A percentile compares a stretch with the other conserved stretches of the same genome.
phyloP scores from a whole-genome alignment of 2,329 filamentous ascomycete species.

The Fusarium newnesense region DNA sequence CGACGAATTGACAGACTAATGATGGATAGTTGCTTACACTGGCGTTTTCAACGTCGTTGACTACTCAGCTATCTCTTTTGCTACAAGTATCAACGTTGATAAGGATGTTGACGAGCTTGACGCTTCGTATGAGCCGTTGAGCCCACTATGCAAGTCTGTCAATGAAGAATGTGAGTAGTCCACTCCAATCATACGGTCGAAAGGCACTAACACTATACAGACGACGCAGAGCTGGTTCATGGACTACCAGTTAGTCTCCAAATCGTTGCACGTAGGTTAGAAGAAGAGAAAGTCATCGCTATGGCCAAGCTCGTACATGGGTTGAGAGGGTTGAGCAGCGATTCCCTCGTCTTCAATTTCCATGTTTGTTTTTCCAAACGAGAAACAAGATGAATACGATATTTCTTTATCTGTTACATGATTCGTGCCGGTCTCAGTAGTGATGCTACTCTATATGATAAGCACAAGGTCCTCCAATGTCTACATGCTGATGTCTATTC shows the following conservation, averaged over 20 bases:
- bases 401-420: constrained; percentile 33
- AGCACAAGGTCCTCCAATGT: not conserved
- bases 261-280: constrained; percentile 54
- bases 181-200: accelerated
- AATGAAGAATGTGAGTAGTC: constrained; percentile 57
- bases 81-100: constrained; percentile 55
- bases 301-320: constrained; percentile 33
- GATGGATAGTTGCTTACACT: constrained; percentile 57
- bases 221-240: constrained; percentile 53
- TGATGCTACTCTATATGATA: not conserved
- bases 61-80: constrained; percentile 60
- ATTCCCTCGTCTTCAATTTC: constrained; percentile 24
- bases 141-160: constrained; percentile 51
- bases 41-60: constrained; percentile 62
- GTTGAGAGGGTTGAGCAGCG: constrained; percentile 8
- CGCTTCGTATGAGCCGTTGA: constrained; percentile 48
- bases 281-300: constrained; percentile 54
- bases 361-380: constrained; percentile 27
- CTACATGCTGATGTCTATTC: not conserved
- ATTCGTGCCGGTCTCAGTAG: not conserved
- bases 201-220: constrained; percentile 36
- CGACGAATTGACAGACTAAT: not conserved
- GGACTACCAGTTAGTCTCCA: constrained; percentile 57
- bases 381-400: constrained; percentile 42
- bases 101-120: constrained; percentile 50